These are phyloP conservation scores for Melaleuca quinquenervia DNA, from an alignment of 345 rosid genomes.

Conservation along the genomic window DNA sequence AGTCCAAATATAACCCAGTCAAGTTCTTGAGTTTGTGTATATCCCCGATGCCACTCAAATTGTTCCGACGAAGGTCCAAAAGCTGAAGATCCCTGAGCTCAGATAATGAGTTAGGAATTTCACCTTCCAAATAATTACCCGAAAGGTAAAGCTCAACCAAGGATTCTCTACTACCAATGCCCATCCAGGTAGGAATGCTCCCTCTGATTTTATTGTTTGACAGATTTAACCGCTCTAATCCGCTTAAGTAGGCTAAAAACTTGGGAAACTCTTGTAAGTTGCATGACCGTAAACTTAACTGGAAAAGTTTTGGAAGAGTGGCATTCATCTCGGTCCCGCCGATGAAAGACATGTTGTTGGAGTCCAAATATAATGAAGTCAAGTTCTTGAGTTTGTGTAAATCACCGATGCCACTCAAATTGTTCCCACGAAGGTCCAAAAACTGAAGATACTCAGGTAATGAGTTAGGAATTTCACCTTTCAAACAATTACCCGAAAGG, in stretches of 20 bases:
- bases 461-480: background rate
- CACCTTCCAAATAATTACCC: background rate
- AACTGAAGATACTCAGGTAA: rapidly evolving
- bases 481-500: rapidly evolving
- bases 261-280: background rate
- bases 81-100: background rate
- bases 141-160: rapidly evolving
- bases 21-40: background rate
- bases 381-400: background rate
- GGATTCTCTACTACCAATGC: background rate
- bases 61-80: rapidly evolving
- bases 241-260: background rate
- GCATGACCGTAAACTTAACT: background rate
- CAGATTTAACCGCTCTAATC: background rate
- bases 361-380: no score
- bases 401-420: background rate
- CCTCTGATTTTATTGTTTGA: background rate
- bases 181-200: background rate
- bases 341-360: no score
- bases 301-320: no score
- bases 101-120: background rate
- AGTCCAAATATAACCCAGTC: rapidly evolving
- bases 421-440: rapidly evolving
- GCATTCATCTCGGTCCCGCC: no score
- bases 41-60: background rate